Base-by-base conservation (phyloP, 2,329 filamentous ascomycete species). In the Nemania sp. region DNA sequence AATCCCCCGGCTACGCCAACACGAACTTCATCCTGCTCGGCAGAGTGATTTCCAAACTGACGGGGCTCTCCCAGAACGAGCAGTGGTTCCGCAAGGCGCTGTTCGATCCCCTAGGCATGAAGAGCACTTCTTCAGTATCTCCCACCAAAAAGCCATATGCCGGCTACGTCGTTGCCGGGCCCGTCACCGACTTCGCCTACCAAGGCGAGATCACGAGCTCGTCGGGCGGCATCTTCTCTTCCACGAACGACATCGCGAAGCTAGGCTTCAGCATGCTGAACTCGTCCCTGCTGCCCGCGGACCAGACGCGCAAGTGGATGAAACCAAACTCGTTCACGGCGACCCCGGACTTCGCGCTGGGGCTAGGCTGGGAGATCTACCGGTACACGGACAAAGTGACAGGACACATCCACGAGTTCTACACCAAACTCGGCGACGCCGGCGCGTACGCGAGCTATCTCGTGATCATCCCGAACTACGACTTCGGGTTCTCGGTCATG, bases 301-400 rank as follows among this genome's bases (percentile, higher is more conserved):
- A 66, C 15, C 62, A 67, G 34, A 75, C 72, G 14, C 65, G 69
- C 8, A 67, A 64, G 40, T 77, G 73, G 74, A 60, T 77, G 36
- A 73, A 75, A 50, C 74, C 73, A 0, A 67, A 67, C 5, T 58
- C 72, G 2, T 70, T 72, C 59, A 75, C 71, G 2, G 67, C 68
- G 1, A 65, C 63, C 5, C 56, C 68, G 0, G 53, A 63, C 3
- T 69, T 68, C 49, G 67, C 72, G 3, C 56, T 72, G 12, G 73
- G 74, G 11, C 59, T 60, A 9, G 67, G 69, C 2, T 76, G 71
- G 70, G 69, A 74, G 47, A 75, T 76, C 40, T 72, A 64, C 22
- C 67, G 70, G n/a, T 61, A 66, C 42, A 52, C 58, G 1, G 56
- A 62, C 47, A 34, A 48, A 23, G 42, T 34, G 26, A 57, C 56